Base-by-base conservation (phyloP, 2,329 filamentous ascomycete genomes). In the Xylariaceae sp. region DNA sequence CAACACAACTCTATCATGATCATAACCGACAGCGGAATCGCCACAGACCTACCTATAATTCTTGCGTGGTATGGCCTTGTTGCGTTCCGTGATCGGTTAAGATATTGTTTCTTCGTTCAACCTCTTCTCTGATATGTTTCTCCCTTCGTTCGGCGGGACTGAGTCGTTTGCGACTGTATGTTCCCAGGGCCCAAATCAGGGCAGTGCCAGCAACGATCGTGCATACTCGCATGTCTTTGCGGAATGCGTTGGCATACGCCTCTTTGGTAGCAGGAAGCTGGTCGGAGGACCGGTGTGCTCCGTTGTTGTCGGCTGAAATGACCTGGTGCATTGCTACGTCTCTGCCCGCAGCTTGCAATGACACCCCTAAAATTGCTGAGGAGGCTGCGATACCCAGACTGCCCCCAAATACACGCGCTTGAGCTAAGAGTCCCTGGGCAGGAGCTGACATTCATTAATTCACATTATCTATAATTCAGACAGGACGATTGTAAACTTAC, bases 311-410 rank as follows among this genome's bases (percentile, higher is more conserved):
- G 30, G 65, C 59, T 9, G 61, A 58, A 18, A 65, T 61, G 13
- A 75, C 61, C 47, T 75, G 68, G 6, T 67, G 60, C 1, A 69
- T 56, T 7, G 71, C 62, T 2, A 75, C 50, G 3, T 69, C 57
- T n/a, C 66, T 61, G 39, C 77, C 64, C 30, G 69, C 63, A 2
- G 68, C 57, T 30, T 66, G 68, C 48, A 71, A 72, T 64, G 66
- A 73, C 53, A 61, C 71, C 49, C 65, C 73, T 3, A 81, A 65
- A 13, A 82, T 73, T 13, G 78, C 77, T 0, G 81, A 78, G 17
- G 80, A 83, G 1, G 77, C 74, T 2, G 81, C 78, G 55, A 84
- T 82, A 2, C 81, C 81, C 34, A 83, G 71, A 58, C 80, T 82
- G 4, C 81, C 81, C 3, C 81, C 81, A 0, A 83, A 71, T 18